These are phyloP conservation scores for Orychophragmus violaceus DNA, from an alignment of 345 rosid species.

Conservation along the genomic window DNA sequence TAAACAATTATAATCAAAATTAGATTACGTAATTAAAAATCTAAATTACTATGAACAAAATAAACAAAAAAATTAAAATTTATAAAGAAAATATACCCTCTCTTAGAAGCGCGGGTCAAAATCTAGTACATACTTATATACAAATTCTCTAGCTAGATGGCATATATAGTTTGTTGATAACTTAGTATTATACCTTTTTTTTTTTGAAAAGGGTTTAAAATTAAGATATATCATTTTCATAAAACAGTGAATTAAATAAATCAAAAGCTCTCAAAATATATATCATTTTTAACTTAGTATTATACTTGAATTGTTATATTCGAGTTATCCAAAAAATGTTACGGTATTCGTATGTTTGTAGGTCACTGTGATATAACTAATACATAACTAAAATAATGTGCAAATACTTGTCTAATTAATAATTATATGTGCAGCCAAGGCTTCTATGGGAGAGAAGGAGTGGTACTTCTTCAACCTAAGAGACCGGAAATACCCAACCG, in stretches of 20 bases:
- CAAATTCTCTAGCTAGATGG: background rate
- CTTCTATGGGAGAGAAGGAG: conserved; percentile 96
- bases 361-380: background rate
- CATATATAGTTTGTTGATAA: background rate
- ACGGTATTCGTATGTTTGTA: background rate
- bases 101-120: too few relatives aligned
- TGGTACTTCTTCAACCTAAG: conserved; percentile 92
- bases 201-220: too few relatives aligned
- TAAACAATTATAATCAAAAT: too few relatives aligned
- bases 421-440: conserved; percentile 47
- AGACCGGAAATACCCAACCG: conserved; percentile 92
- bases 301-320: background rate
- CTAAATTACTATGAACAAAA: too few relatives aligned
- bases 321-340: background rate
- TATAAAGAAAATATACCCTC: too few relatives aligned
- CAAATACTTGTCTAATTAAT: background rate
- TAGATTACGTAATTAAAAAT: too few relatives aligned
- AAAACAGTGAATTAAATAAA: too few relatives aligned
- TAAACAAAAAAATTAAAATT: too few relatives aligned
- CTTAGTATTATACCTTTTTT: background rate
- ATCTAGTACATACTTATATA: background rate
- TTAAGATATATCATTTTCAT: too few relatives aligned
- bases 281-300: background rate
- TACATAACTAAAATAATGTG: background rate
- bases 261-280: too few relatives aligned